Conservation (phyloP, 192 early-diverging fungal species). For the Umbelopsis sp. region DNA sequence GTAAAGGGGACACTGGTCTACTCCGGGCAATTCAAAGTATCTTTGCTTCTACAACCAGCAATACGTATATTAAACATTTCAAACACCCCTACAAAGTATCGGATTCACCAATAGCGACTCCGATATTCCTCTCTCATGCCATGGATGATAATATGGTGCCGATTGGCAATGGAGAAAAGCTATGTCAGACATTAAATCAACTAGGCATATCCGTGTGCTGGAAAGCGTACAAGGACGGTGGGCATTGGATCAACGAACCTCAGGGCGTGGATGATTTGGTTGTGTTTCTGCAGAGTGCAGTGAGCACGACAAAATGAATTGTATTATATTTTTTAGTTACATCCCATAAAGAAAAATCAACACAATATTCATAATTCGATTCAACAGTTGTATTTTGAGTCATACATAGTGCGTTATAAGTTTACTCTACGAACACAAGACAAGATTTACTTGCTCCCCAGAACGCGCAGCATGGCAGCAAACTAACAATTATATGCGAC, state of each 20-base stretch:
- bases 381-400: no score
- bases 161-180: constrained; percentile 4
- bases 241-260: constrained; percentile 15
- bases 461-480: no score
- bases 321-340: no score
- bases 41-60: neutral
- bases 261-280: constrained; percentile 2
- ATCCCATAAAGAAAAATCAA: no score
- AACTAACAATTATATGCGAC: no score
- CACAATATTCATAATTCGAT: no score
- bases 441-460: no score
- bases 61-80: neutral
- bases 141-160: neutral
- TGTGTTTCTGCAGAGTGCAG: constrained; percentile 9
- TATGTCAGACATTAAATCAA: neutral
- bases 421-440: no score
- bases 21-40: constrained; percentile 3
- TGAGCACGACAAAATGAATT: no score
- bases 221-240: constrained; percentile 13
- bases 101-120: neutral
- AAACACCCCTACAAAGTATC: neutral
- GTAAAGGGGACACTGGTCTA: neutral
- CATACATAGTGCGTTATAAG: no score
- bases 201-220: neutral
- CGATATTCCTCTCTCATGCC: constrained; percentile 9